phyloP scores from a whole-genome alignment of 345 rosid species.

The Sonneratia alba region DNA sequence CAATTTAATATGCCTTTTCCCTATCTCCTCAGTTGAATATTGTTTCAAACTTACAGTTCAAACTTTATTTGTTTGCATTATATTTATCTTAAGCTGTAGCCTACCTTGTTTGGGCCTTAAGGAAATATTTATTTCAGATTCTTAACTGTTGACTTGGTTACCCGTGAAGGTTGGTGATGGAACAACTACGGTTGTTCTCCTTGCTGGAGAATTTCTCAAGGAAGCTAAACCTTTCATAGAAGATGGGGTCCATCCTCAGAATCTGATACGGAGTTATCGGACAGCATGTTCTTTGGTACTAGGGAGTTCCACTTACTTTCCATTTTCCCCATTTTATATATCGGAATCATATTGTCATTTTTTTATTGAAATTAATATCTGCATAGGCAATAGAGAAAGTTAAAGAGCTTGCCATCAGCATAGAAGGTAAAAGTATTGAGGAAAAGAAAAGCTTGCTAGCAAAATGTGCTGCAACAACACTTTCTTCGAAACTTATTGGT shows the following conservation, averaged over 20 bases:
- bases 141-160: background rate
- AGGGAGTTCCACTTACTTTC: background rate
- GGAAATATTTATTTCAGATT: background rate
- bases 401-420: slow-evolving; percentile 72
- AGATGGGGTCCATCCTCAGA: slow-evolving; percentile 96
- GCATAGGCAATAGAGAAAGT: slow-evolving; percentile 77
- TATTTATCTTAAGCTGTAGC: too few species aligned
- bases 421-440: slow-evolving; percentile 82
- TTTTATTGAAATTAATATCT: background rate
- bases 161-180: slow-evolving; percentile 85
- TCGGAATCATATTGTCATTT: background rate
- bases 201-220: slow-evolving; percentile 86
- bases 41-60: too few species aligned
- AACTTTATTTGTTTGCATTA: background rate
- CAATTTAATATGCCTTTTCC: background rate
- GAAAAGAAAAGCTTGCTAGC: slow-evolving; percentile 82
- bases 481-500: slow-evolving; percentile 92
- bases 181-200: slow-evolving; percentile 90
- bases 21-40: too few species aligned
- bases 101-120: background rate
- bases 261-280: slow-evolving; percentile 79
- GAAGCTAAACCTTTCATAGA: slow-evolving; percentile 98
- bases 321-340: background rate
- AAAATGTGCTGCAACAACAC: slow-evolving; percentile 94
- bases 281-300: slow-evolving; percentile 63